These are phyloP conservation scores for Kluyveromyces sp. DNA, from an alignment of 1,139 yeast species.

Conservation along the genomic window DNA sequence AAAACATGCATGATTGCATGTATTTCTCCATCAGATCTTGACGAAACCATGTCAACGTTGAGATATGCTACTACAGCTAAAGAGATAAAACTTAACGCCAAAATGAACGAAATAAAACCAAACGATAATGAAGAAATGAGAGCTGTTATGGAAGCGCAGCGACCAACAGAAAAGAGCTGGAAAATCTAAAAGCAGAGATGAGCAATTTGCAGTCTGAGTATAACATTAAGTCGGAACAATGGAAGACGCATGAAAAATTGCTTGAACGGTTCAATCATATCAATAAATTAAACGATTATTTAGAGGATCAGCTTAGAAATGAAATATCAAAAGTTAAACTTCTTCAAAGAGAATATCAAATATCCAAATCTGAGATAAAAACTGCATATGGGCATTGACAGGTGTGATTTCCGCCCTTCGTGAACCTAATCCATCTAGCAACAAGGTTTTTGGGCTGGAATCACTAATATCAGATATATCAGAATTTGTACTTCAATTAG, in stretches of 20 bases:
- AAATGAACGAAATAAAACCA: slow-evolving; percentile 1
- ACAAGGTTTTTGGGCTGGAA: neutral
- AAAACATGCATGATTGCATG: slow-evolving; percentile 88
- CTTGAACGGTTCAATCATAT: slow-evolving; percentile 9
- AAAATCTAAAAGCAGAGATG: slow-evolving; percentile 5
- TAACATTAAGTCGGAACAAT: slow-evolving; percentile 4
- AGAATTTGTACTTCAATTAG: neutral
- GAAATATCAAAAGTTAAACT: neutral
- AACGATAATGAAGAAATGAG: neutral
- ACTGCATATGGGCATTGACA: neutral
- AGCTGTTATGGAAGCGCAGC: slow-evolving; percentile 6
- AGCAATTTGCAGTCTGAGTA: slow-evolving; percentile 7
- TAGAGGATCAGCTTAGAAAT: slow-evolving; percentile 4
- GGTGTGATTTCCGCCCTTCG: neutral
- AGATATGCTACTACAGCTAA: slow-evolving; percentile 51
- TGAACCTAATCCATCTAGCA: neutral
- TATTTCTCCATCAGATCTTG: slow-evolving; percentile 47
- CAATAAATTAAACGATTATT: slow-evolving; percentile 8
- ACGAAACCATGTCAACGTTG: slow-evolving; percentile 70
- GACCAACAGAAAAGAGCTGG: slow-evolving; percentile 8
- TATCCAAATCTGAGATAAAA: neutral
- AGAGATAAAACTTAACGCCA: slow-evolving; percentile 7
- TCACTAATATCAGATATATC: neutral
- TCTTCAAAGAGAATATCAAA: neutral
- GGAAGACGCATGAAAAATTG: slow-evolving; percentile 5